These are phyloP conservation scores for Trichoderma afroharzianum DNA, from an alignment of 2,329 filamentous ascomycete species.

Conservation along the genomic window DNA sequence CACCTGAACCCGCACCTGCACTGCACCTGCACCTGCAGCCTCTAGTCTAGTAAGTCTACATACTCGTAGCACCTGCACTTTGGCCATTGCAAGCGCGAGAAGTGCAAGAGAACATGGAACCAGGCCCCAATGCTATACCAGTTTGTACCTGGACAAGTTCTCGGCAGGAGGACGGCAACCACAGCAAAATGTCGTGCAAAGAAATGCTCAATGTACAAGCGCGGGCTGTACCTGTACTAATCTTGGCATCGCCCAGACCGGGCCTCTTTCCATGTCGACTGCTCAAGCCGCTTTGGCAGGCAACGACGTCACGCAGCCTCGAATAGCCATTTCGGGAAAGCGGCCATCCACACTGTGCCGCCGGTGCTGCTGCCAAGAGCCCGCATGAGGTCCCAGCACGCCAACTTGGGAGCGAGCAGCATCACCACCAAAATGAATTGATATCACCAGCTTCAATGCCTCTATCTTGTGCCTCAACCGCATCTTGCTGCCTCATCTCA, in stretches of 20 bases:
- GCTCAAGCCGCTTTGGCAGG: not conserved
- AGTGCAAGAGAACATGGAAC: not conserved
- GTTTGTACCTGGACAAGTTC: not conserved
- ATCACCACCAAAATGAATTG: not conserved
- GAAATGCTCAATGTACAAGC: not conserved
- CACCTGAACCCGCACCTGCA: not conserved
- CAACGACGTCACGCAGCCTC: not conserved
- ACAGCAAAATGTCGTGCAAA: not conserved
- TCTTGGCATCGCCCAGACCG: not conserved
- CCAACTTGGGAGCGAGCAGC: not conserved
- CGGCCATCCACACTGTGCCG: not conserved
- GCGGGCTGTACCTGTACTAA: not conserved
- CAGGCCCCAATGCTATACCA: not conserved
- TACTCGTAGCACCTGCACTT: not conserved
- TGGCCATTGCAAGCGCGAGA: not conserved
- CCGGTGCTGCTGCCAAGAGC: not conserved
- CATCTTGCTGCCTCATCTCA: not conserved
- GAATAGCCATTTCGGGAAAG: not conserved
- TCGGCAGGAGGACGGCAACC: not conserved
- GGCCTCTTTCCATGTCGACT: not conserved
- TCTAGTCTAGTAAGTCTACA: no score
- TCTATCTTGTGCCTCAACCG: not conserved
- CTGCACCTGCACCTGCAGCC: constrained; percentile 1
- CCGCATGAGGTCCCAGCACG: not conserved
- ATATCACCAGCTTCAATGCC: not conserved